Base-by-base conservation (phyloP, 225 moss, liverwort and hornwort genomes). In the Polytrichum commune region DNA sequence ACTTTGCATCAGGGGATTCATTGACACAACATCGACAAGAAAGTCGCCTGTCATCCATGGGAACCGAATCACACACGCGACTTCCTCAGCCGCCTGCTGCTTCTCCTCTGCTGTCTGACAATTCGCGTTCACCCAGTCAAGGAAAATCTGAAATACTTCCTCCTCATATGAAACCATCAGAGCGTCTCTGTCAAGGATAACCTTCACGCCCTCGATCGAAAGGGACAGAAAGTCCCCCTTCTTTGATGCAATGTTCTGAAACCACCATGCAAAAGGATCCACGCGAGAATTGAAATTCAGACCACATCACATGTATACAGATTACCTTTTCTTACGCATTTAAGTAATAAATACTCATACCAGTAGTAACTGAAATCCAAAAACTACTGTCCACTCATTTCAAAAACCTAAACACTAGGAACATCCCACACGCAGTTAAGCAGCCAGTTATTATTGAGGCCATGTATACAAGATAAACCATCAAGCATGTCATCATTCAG, bases 41-140 rank as follows among this genome's bases (percentile, higher is more conserved):
- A 85, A 91, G 77, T 93, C 91, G 54, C 93, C 93, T 7, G 86
- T 91, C 89, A 91, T 93, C 93, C 91, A 93, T 29, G 91, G 91
- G 56, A 91, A 93, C 54, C 93, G 85, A 54, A 93, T 79, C 63
- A 93, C 93, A 64, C 82, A 75, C 63, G 79, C 84, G 58, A 83
- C 83, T 72, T 93, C 91, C 76, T 89, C 91, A 62, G 87, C 82
- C 20, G 84, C 87, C 7, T 30, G 53, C 55, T 84, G 85, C 64
- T 83, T 86, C 76, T 91, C 87, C 35, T 88, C 79, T 32, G 67
- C 53, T 38, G 77, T 83, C 46, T 38, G 71, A 70, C 80, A 89
- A 72, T 89, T 91, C 57, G 71, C 77, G 29, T 93, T 84, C 30
- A 93, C 60, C 93, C 93, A 93, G 53, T 91, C 79, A 9, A 89